Base-by-base conservation (phyloP, 192 early-diverging fungal species). In the Mortierella antarctica region DNA sequence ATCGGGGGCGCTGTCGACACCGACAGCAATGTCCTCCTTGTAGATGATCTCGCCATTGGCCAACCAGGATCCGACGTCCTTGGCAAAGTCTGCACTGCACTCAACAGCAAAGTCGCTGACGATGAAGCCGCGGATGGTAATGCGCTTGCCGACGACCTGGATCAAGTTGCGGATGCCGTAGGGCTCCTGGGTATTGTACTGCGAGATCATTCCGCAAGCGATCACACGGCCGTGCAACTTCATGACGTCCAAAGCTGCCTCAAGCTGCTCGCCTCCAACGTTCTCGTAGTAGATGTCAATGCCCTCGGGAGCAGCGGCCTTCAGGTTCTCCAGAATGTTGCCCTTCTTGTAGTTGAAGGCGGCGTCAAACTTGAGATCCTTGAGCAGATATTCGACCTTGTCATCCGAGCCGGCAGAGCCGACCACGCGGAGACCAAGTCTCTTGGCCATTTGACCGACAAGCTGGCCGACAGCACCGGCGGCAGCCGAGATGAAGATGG, bases 341-440 rank as follows among this genome's bases (percentile, higher is more conserved):
- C 85, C 88, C 15, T 87, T 93, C 70, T 95, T 96, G 91, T 96
- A 96, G 85, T 96, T 96, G 85, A 96, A 92, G 10, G 87, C 95
- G 0, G 83, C 91, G 75, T 96, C 93, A 59, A 92, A 92, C 18
- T 91, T 90, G 55, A 92, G 73, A 18, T 86, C 84, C 39, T 87
- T 83, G 63, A 88, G 77, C 18, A 95, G 83, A 62, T 84, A 87
- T n/a, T 84, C 86, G 23, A 92, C 89, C 67, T 96, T 96, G 0
- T 92, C 91, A 71, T 95, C 94, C 6, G 86, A 85, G 0, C 94
- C 93, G 10, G 91, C 92, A 18, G 87, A 88, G 14, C 93, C 95
- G 47, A 96, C 79, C 7, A 96, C 95, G 20, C 86, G 84, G 62
- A 92, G 85, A 0, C 94, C 95, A 50, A 73, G 70, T 14, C 80